Conservation (phyloP, 768 basidiomycete species). For the Russula abietina region DNA sequence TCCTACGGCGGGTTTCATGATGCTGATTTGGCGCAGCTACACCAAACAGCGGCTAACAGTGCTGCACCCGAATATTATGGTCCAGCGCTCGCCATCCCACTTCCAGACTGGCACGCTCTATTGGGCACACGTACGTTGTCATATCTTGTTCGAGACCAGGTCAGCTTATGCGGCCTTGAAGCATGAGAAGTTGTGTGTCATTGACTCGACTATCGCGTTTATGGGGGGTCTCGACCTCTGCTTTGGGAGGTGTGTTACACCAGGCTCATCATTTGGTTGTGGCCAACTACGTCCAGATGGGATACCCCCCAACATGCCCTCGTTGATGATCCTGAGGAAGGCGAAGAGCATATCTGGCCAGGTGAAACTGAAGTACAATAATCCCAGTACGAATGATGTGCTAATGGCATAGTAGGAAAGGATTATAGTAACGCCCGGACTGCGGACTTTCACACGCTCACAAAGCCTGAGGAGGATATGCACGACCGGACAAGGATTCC, state of each 20-base stretch:
- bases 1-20: background rate
- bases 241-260: conserved; percentile 60
- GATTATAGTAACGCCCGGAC: conserved; percentile 92
- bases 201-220: conserved; percentile 95
- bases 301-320: conserved; percentile 93
- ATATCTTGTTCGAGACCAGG: background rate
- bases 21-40: conserved; percentile 45
- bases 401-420: conserved; percentile 55
- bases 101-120: conserved; percentile 97
- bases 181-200: conserved; percentile 98
- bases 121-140: conserved; percentile 84
- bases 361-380: conserved; percentile 40
- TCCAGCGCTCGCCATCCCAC: conserved; percentile 96
- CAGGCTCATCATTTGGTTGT: background rate
- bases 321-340: conserved; percentile 73
- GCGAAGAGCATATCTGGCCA: conserved; percentile 74
- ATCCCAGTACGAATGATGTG: background rate
- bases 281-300: conserved; percentile 51
- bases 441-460: conserved; percentile 75
- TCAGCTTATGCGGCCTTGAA: conserved; percentile 30
- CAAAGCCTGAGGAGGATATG: conserved; percentile 92
- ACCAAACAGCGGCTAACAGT: conserved; percentile 74
- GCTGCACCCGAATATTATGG: conserved; percentile 89
- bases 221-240: conserved; percentile 97
- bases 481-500: conserved; percentile 86